Base-by-base conservation (phyloP, 2,329 filamentous ascomycete genomes). In the Exophiala xenobiotica region DNA sequence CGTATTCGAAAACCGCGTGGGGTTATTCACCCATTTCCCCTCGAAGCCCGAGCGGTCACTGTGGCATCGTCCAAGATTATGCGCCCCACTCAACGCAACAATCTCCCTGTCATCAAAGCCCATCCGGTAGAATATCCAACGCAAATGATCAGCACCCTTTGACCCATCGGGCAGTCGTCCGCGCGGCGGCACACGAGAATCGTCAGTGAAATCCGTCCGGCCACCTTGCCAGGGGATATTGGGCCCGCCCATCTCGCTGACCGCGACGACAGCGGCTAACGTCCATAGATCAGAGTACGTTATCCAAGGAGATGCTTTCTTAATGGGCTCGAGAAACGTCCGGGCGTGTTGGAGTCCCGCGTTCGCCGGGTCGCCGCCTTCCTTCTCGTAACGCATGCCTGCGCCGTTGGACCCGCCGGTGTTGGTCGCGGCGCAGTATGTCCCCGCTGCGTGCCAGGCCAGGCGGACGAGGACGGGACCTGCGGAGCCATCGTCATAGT, bases 281-380 rank as follows among this genome's bases (percentile, higher is more conserved):
- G 82, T 85, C 82, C 82, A 85, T 4, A 86, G 72, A 62, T 86
- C 82, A 2, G 81, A 73, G 66, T 85, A 85, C 20, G 81, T 83
- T 63, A 85, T 80, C 81, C 80, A 85, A 2, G 79, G 73, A 63
- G 83, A 77, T 40, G 73, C 72, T 16, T 67, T 66, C 64, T 85
- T 85, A 56, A 85, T 67, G 4, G 81, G 79, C 61, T 85, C 81
- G 53, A 86, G 76, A 66, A 85, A 85, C 22, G 79, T 76, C 12
- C 81, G 79, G 18, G 80, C 82, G 64, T 84, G 75, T 60, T 85
- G 78, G 7, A 85, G 75, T 14, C 82, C 82, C 3, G 81, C 81
- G 67, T 85, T 85, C 49, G 82, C 79, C 3, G 81, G 81, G 63
- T 85, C 81, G 54, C 80, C 81, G 52, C 80, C 81, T 69, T 85